These are phyloP conservation scores for Cadophora gregata DNA, from an alignment of 2,329 filamentous ascomycete species.

Conservation along the genomic window DNA sequence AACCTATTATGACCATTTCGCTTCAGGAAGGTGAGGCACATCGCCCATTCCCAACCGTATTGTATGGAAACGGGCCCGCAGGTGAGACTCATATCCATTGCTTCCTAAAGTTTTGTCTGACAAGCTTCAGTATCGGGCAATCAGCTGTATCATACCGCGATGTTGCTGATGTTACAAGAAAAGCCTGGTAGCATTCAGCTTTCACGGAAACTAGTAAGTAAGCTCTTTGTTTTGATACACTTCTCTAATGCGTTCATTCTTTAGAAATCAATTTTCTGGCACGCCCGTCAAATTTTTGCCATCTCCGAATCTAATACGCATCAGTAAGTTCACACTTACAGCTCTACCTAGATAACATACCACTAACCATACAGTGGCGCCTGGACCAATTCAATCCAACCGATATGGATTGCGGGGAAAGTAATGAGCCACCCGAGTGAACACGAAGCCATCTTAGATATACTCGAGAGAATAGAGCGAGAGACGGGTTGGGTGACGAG, in stretches of 20 bases:
- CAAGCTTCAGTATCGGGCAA: constrained; percentile 43
- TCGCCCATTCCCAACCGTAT: not conserved
- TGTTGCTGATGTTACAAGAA: constrained; percentile 43
- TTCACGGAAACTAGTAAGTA: constrained; percentile 27
- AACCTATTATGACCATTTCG: constrained; percentile 46
- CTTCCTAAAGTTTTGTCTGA: not conserved
- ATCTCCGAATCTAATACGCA: constrained; percentile 52
- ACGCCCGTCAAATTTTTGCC: constrained; percentile 52
- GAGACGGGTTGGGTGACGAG: constrained; percentile 59
- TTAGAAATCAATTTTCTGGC: constrained; percentile 52
- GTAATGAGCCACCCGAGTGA: constrained; percentile 52
- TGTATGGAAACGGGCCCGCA: not conserved
- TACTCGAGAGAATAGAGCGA: constrained; percentile 55
- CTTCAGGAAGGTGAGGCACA: constrained; percentile 37
- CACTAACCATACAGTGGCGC: constrained; percentile 39
- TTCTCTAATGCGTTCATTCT: constrained; percentile 10
- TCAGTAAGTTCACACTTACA: constrained; percentile 36
- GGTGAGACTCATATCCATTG: not conserved
- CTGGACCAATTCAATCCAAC: constrained; percentile 54
- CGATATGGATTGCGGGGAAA: constrained; percentile 55
- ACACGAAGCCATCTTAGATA: constrained; percentile 53
- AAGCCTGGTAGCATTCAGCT: constrained; percentile 41
- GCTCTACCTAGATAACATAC: not conserved
- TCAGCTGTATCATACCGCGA: constrained; percentile 45
- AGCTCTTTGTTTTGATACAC: not conserved